Percentiles rank a stretch among this genome's conserved stretches.
Evolutionary conservation across 1,284 basidiomycete genomes (phyloP).

Genomic region (Malassezia sp.): DNA sequence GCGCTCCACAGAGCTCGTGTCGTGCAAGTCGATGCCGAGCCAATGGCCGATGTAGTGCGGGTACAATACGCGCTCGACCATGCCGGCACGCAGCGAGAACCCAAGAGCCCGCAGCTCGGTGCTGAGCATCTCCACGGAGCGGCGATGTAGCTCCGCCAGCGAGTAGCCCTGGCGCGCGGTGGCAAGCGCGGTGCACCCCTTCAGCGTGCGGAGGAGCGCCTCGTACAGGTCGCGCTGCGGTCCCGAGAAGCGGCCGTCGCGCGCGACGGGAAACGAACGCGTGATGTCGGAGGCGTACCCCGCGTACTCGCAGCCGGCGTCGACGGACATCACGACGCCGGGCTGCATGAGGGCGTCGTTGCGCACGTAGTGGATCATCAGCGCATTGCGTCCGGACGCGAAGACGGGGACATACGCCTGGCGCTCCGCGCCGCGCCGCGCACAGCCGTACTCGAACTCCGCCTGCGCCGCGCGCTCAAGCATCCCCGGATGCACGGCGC

Average conservation of each 20-base stretch:
- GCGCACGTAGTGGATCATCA: slow-evolving; percentile 39
- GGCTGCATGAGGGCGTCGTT: slow-evolving; percentile 29
- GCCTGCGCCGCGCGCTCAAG: slow-evolving; percentile 35
- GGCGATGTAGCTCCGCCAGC: slow-evolving; percentile 67
- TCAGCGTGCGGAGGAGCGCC: slow-evolving; percentile 66
- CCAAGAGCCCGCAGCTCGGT: slow-evolving; percentile 67
- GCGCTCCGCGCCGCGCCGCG: slow-evolving; percentile 29
- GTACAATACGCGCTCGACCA: slow-evolving; percentile 65
- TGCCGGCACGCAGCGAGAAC: slow-evolving; percentile 56
- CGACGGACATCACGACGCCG: slow-evolving; percentile 36
- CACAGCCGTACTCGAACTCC: slow-evolving; percentile 37
- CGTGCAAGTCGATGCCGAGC: slow-evolving; percentile 58
- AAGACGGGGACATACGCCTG: slow-evolving; percentile 45
- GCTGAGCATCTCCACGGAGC: slow-evolving; percentile 61
- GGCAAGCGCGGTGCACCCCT: slow-evolving; percentile 53
- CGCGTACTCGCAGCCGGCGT: slow-evolving; percentile 50
- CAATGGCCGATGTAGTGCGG: slow-evolving; percentile 79
- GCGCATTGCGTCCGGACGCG: slow-evolving; percentile 32
- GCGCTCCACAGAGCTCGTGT: slow-evolving; percentile 32
- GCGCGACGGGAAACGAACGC: slow-evolving; percentile 67
- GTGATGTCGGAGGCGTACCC: slow-evolving; percentile 96
- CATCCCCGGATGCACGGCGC: slow-evolving; percentile 22
- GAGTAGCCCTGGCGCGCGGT: slow-evolving; percentile 53
- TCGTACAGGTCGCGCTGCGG: slow-evolving; percentile 80
- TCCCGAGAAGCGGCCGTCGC: slow-evolving; percentile 54